A percentile compares a stretch with the other conserved stretches of the same genome.
Evolutionary conservation across 306 rosid genomes (phyloP).

Genomic region (Lathyrus tuberosus): DNA sequence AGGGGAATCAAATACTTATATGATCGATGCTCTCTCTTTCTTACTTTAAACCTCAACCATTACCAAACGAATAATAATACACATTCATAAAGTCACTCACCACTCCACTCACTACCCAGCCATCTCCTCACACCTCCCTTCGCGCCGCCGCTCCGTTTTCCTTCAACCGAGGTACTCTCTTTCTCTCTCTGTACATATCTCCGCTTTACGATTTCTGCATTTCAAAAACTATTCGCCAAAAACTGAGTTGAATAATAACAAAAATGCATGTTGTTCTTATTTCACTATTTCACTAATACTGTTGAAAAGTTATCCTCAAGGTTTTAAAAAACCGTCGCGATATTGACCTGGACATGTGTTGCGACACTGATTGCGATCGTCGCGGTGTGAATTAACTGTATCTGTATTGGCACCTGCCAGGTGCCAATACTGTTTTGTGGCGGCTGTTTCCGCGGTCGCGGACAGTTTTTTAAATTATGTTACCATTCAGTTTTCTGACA

Average conservation of each 20-base stretch:
- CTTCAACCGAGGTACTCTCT: conserved; percentile 1
- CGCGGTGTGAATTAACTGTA: no score
- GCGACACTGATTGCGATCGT: no score
- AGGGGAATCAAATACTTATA: no score
- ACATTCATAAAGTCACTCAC: not conserved
- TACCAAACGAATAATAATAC: not conserved
- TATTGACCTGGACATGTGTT: no score
- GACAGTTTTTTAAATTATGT: no score
- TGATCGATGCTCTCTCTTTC: no score
- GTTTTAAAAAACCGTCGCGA: no score
- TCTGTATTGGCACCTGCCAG: no score
- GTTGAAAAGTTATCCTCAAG: no score
- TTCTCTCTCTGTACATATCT: not conserved
- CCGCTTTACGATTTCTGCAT: not conserved
- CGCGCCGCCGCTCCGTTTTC: not conserved
- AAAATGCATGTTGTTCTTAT: not conserved
- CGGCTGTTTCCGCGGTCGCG: no score
- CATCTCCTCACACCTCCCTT: not conserved
- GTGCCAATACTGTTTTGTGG: no score
- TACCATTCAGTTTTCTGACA: no score
- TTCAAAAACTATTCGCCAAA: not conserved
- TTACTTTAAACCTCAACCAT: not conserved
- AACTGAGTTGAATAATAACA: not conserved
- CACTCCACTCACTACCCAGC: not conserved
- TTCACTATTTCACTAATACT: not conserved